Evolutionary conservation across 1,284 basidiomycete genomes (phyloP), one percentile per base, ranked within the genome.

Genomic region (Cutaneotrichosporon dermatis): DNA sequence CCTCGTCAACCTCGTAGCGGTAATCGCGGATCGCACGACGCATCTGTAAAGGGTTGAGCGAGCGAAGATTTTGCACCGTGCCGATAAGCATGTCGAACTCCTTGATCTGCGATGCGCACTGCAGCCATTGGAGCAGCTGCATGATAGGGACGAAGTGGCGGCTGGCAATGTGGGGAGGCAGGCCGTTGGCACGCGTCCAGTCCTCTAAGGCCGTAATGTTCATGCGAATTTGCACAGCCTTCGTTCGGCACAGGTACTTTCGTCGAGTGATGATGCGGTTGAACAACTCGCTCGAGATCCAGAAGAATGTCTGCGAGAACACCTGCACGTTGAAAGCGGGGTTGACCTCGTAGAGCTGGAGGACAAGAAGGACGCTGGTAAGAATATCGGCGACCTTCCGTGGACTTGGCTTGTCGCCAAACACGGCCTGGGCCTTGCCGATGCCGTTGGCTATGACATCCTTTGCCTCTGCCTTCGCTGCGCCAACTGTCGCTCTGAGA

Each of bases 31-130:
- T 88, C 35, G 92, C 92, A 41, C 90, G 85, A 51, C 92, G 86
- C 87, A 99, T 93, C 83, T 98, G 95, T 0, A 96, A 79, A 50
- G 95, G 95, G 72, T 97, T 98, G 57, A 99, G 83, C 52, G 84
- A 80, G 66, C 85, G 88, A 80, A 98, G 84, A 1, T 84, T 86
- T 75, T 96, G 93, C 65, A 98, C 89, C 2, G 90, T 96, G 9
- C 87, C 87, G 57, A 97, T 88, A 43, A 99, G 82, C 63, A 88
- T 86, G 55, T 90, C 83, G 73, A 98, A 95, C 64, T 96, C 87
- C 46, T 82, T 81, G 66, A 93, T 87, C 10, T 88, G 89, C 6
- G 92, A 94, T 35, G 69, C 66, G 54, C 75, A 77, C 63, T 79
- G 77, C 12, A 93, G 80, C 75, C 89, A 89, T 86, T 94, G 76